Percentiles rank a stretch among this genome's conserved stretches.
Conservation (phyloP, 2,329 filamentous ascomycete species). For the Diplodia intermedia region DNA sequence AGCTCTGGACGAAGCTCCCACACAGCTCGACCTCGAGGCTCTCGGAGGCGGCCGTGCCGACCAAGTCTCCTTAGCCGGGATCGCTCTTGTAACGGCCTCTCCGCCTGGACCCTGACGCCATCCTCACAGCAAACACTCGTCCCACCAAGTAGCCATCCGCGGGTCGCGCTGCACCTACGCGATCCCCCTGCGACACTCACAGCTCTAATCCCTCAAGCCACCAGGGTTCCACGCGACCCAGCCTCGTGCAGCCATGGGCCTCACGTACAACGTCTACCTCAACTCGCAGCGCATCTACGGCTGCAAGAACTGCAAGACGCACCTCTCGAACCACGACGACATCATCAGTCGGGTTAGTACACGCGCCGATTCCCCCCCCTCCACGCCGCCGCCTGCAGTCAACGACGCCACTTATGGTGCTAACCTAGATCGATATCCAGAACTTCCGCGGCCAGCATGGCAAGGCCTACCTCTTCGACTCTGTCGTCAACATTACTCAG, state of each 20-base stretch:
- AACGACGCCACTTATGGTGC: background rate
- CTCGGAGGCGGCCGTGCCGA: constrained; percentile 28
- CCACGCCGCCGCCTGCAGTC: background rate
- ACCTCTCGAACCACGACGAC: constrained; percentile 92
- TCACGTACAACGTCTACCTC: constrained; percentile 90
- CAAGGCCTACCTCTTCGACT: constrained; percentile 96
- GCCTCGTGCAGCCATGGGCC: constrained; percentile 67
- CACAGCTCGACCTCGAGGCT: constrained; percentile 6
- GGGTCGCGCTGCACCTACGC: background rate
- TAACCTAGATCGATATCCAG: constrained; percentile 55
- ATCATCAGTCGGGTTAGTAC: constrained; percentile 85
- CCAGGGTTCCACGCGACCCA: background rate
- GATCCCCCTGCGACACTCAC: background rate
- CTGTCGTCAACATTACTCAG: constrained; percentile 86
- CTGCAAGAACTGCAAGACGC: constrained; percentile 91
- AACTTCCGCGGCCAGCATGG: constrained; percentile 98
- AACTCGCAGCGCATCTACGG: constrained; percentile 87
- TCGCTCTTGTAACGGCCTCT: constrained; percentile 21
- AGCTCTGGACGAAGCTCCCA: constrained; percentile 4
- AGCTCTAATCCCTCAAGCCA: background rate
- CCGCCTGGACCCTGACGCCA: constrained; percentile 7
- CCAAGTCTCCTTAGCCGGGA: constrained; percentile 24
- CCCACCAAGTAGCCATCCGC: constrained; percentile 1
- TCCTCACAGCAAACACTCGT: constrained; percentile 8
- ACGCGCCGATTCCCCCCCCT: constrained; percentile 2